These are phyloP conservation scores for Psidium guajava DNA, from an alignment of 345 rosid genomes.

Conservation along the genomic window DNA sequence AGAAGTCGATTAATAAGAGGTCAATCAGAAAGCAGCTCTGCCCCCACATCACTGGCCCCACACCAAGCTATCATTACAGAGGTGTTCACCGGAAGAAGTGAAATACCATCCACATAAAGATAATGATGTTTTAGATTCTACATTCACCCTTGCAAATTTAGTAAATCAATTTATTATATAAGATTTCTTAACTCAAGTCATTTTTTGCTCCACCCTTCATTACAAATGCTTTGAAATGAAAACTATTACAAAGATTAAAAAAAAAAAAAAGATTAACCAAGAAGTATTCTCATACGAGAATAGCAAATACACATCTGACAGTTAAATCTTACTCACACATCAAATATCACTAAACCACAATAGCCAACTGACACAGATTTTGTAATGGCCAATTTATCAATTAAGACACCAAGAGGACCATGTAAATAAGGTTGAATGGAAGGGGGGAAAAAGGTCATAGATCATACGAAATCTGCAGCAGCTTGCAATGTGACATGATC, in stretches of 20 bases:
- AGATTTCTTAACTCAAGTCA: not conserved
- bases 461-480: conserved; percentile 49
- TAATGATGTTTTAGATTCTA: not conserved
- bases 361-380: not conserved
- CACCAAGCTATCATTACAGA: not conserved
- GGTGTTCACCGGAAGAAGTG: not conserved
- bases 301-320: not conserved
- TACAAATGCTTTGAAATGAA: not conserved
- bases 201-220: not conserved
- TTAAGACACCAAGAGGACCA: not conserved
- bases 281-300: not conserved
- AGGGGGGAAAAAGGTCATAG: not conserved
- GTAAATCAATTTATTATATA: not conserved
- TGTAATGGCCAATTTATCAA: not conserved
- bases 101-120: not conserved
- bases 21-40: not conserved
- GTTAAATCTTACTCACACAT: not conserved
- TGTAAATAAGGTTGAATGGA: not conserved
- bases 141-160: not conserved
- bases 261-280: not conserved
- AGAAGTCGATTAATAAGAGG: not conserved
- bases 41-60: not conserved
- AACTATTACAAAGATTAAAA: not conserved
- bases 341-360: not conserved
- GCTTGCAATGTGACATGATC: conserved; percentile 70